Evolutionary conservation across 2,329 filamentous ascomycete genomes (phyloP).

Genomic region (Xylariales sp.): DNA sequence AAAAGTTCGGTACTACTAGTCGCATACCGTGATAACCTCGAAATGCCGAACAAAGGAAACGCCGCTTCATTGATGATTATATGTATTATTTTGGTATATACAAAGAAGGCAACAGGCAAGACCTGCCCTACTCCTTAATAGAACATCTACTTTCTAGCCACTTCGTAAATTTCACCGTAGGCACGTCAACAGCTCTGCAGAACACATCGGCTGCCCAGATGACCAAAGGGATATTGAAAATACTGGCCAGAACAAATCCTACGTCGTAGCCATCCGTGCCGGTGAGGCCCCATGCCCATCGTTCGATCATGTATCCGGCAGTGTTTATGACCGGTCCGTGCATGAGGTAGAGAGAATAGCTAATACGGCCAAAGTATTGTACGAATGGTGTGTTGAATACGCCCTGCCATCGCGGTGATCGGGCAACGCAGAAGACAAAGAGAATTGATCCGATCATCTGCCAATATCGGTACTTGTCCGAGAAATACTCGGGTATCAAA

Average conservation of each 20-base stretch:
- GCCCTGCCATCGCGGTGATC: conserved; percentile 41
- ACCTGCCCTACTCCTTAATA: conserved; percentile 3
- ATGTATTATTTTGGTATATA: too few relatives aligned
- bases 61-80: too few relatives aligned
- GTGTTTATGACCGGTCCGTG: conserved; percentile 53
- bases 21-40: too few relatives aligned
- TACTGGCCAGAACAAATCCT: conserved; percentile 42
- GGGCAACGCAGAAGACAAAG: conserved; percentile 46
- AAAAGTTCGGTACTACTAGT: too few relatives aligned
- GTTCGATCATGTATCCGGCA: conserved; percentile 47
- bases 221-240: conserved; percentile 45
- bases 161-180: conserved; percentile 51
- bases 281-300: conserved; percentile 41
- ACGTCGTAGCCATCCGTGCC: conserved; percentile 44
- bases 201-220: conserved; percentile 54
- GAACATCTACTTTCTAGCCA: conserved; percentile 43
- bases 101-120: too few relatives aligned
- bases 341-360: conserved; percentile 57
- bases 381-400: conserved; percentile 45
- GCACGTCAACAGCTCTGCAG: conserved; percentile 51
- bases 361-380: conserved; percentile 57
- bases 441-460: conserved; percentile 49
- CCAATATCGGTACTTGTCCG: conserved; percentile 50
- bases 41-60: too few relatives aligned
- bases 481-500: conserved; percentile 45